These are phyloP conservation scores for Linnemannia zychae DNA, from an alignment of 192 early-diverging fungal species.

Conservation along the genomic window DNA sequence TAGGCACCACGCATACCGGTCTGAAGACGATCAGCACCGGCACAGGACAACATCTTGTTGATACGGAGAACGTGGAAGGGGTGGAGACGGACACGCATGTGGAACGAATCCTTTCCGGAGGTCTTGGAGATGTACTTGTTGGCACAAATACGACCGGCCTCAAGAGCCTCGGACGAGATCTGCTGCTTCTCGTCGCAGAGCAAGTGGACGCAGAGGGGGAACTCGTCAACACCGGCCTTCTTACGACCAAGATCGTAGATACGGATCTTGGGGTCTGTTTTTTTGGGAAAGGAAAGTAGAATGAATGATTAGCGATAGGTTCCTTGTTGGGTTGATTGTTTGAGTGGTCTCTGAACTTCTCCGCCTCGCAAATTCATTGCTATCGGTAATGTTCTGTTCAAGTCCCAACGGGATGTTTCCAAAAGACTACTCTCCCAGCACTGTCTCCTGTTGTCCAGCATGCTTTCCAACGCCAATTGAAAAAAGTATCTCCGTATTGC, in stretches of 20 bases:
- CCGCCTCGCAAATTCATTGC: too few relatives aligned
- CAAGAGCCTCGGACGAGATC: slow-evolving; percentile 97
- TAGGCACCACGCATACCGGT: slow-evolving; percentile 99
- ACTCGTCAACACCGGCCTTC: slow-evolving; percentile 98
- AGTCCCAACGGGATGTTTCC: neutral
- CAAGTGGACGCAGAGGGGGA: slow-evolving; percentile 97
- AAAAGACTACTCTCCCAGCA: neutral
- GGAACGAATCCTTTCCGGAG: slow-evolving; percentile 99
- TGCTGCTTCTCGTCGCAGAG: slow-evolving; percentile 98
- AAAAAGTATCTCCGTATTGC: too few relatives aligned
- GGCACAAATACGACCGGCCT: slow-evolving; percentile 96
- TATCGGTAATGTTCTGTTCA: too few relatives aligned
- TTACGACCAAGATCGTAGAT: slow-evolving; percentile 98
- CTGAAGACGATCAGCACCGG: slow-evolving; percentile 99
- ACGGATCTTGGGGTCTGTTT: slow-evolving; percentile 96
- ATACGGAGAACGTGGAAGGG: slow-evolving; percentile 99
- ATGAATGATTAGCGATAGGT: too few relatives aligned
- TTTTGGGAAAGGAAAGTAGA: slow-evolving; percentile 95
- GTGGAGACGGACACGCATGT: slow-evolving; percentile 98
- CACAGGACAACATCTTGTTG: slow-evolving; percentile 99
- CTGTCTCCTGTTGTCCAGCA: neutral
- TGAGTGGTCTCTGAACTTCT: too few relatives aligned
- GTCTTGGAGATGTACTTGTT: slow-evolving; percentile 99
- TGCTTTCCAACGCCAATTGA: neutral
- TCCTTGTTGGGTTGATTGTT: too few relatives aligned